phyloP scores from a whole-genome alignment of 2,329 filamentous ascomycete genomes.

The Ambrosiella xylebori region DNA sequence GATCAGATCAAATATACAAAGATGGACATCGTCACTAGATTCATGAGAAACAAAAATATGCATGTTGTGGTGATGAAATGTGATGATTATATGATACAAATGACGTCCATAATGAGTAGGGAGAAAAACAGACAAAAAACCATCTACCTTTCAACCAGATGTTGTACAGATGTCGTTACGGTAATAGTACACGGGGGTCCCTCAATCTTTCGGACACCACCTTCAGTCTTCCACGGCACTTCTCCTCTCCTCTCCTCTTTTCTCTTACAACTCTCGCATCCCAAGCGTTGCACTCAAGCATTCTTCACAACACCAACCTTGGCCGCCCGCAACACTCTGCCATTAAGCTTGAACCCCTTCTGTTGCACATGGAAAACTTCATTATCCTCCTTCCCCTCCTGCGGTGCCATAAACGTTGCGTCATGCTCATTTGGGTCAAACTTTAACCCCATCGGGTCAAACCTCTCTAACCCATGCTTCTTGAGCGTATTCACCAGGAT shows the following conservation, averaged over 20 bases:
- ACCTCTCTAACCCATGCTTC: constrained; percentile 86
- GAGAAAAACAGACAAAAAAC: not conserved
- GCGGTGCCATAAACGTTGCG: constrained; percentile 84
- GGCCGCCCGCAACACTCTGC: constrained; percentile 71
- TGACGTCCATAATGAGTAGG: not conserved
- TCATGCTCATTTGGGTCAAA: constrained; percentile 97
- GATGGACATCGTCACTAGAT: too few species aligned
- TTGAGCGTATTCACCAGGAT: constrained; percentile 76
- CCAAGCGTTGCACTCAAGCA: constrained; percentile 18
- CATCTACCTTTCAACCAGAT: not conserved
- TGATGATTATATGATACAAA: not conserved
- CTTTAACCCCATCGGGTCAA: constrained; percentile 67
- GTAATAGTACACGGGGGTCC: constrained; percentile 13
- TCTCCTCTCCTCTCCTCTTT: not conserved
- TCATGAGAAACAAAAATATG: not conserved
- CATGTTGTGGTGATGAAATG: not conserved
- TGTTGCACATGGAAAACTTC: constrained; percentile 84
- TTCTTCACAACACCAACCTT: constrained; percentile 97
- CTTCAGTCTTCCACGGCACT: not conserved
- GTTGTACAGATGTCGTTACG: constrained; percentile 6
- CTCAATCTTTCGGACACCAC: not conserved
- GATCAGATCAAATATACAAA: not conserved
- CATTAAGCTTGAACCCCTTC: constrained; percentile 91
- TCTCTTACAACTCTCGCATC: constrained; percentile 6
- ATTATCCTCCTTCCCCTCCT: constrained; percentile 75